Evolutionary conservation across 202 grass and related monocot genomes (phyloP).

Genomic region (Saccharum hybrid): DNA sequence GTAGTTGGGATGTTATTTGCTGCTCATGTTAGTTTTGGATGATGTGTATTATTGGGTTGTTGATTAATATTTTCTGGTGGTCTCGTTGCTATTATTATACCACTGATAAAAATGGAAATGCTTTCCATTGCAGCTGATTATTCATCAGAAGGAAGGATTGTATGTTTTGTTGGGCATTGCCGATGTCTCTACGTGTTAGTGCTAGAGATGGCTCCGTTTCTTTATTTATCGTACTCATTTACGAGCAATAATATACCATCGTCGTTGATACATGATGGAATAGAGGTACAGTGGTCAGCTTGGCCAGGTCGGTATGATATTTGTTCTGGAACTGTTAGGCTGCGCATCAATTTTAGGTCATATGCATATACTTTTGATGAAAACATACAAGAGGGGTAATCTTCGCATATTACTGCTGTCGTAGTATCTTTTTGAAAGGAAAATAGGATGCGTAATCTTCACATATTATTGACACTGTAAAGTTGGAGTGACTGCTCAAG

Average conservation of each 20-base stretch:
- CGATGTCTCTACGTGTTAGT: neutral
- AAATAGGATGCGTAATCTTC: neutral
- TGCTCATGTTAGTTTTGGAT: neutral
- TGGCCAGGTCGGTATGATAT: too few relatives aligned
- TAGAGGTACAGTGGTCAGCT: too few relatives aligned
- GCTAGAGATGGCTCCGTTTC: too few relatives aligned
- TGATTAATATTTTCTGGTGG: neutral
- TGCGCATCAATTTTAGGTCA: too few relatives aligned
- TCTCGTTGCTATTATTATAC: neutral
- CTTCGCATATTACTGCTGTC: too few relatives aligned
- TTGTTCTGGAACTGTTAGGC: too few relatives aligned
- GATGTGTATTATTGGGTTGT: neutral
- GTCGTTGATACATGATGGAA: too few relatives aligned
- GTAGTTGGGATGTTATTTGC: neutral
- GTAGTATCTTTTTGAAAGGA: neutral
- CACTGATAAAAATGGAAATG: neutral
- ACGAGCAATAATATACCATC: too few relatives aligned
- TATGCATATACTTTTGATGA: neutral
- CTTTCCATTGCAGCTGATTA: neutral
- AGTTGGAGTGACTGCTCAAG: neutral
- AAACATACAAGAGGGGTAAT: too few relatives aligned
- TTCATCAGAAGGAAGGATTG: neutral
- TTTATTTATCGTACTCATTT: too few relatives aligned
- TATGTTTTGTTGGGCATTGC: neutral
- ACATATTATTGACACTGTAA: too few relatives aligned